Evolutionary conservation across 2,329 filamentous ascomycete species (phyloP).

Genomic region (Colletotrichum noveboracense): DNA sequence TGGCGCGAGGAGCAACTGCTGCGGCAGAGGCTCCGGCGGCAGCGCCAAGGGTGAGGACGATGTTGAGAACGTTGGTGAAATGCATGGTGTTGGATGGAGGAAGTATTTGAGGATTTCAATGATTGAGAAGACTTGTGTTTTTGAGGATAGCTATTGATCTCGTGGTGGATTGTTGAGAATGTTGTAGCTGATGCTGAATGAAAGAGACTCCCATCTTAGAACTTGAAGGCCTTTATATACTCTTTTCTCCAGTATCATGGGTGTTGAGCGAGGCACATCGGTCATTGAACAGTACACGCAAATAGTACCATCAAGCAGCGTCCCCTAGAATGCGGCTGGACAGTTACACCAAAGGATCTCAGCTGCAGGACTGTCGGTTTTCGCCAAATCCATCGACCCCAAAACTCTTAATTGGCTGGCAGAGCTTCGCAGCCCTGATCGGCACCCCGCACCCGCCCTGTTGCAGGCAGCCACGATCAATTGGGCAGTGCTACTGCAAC

Average conservation of each 20-base stretch:
- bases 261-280: not conserved
- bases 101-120: accelerated
- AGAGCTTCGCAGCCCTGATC: not conserved
- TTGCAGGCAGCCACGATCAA: not conserved
- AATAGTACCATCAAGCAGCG: not conserved
- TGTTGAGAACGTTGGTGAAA: not conserved
- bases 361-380: not conserved
- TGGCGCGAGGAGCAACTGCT: not conserved
- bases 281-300: not conserved
- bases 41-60: not conserved
- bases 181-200: not conserved
- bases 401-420: not conserved
- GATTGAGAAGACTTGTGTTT: not conserved
- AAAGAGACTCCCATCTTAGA: not conserved
- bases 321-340: not conserved
- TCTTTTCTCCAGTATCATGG: not conserved
- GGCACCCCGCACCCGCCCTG: not conserved
- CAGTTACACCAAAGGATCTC: not conserved
- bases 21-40: not conserved
- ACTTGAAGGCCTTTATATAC: not conserved
- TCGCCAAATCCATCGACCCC: not conserved
- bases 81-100: not conserved
- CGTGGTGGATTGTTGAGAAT: too few relatives aligned
- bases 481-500: not conserved
- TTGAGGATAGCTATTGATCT: too few relatives aligned